Percentiles rank a stretch among this genome's conserved stretches.
Conservation (phyloP, 176 grass and related monocot genomes). For the Elaeis guineensis region DNA sequence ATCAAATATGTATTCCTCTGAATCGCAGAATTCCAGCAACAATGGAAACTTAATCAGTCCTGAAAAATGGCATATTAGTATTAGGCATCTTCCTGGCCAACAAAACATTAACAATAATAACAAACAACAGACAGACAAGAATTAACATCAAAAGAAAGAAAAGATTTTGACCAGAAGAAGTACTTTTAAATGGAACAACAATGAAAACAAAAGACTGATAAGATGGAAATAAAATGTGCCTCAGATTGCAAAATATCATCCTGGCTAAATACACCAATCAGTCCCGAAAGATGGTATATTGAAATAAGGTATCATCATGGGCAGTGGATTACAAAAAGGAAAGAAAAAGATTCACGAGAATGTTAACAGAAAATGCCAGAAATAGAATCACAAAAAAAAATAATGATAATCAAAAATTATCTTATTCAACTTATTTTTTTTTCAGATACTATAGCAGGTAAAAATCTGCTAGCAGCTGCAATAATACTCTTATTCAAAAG, state of each 20-base stretch:
- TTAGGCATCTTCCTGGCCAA: neutral
- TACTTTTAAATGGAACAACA: neutral
- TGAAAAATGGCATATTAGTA: constrained; percentile 5
- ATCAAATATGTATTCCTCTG: neutral
- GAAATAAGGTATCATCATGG: constrained; percentile 9
- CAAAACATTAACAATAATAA: neutral
- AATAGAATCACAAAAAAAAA: too few relatives aligned
- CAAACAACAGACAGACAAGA: too few relatives aligned
- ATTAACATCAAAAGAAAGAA: neutral
- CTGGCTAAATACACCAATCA: constrained; percentile 11
- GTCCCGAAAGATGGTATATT: constrained; percentile 22
- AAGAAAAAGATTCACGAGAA: too few relatives aligned
- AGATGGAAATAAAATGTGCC: neutral
- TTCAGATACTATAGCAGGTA: too few relatives aligned
- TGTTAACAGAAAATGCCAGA: too few relatives aligned
- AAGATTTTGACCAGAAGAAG: neutral
- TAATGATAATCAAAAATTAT: too few relatives aligned
- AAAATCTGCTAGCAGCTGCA: too few relatives aligned
- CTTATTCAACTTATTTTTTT: too few relatives aligned
- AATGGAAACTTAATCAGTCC: neutral
- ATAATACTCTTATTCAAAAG: too few relatives aligned
- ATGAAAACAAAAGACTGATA: neutral
- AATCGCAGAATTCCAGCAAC: constrained; percentile 2
- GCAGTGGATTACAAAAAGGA: neutral
- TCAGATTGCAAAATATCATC: constrained; percentile 19